Base-by-base conservation (phyloP, 2,329 filamentous ascomycete species). In the Colletotrichum tropicicola region DNA sequence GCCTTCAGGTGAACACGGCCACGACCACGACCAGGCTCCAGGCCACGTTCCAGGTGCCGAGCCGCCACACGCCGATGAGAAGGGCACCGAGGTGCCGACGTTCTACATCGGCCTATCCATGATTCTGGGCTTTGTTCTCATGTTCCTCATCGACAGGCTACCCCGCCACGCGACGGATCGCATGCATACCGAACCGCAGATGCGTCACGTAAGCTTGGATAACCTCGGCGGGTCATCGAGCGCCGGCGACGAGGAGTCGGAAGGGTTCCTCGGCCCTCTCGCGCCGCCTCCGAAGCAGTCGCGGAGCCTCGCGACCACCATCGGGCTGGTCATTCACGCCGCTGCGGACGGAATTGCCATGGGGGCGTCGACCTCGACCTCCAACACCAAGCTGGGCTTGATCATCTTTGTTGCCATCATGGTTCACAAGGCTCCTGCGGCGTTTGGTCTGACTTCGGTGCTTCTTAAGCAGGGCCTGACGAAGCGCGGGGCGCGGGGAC, bases 331-430 rank as follows among this genome's bases (percentile, higher is more conserved):
- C 5, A 98, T 99, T 62, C 96, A 99, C 76, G 93, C 96, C 0
- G 92, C 92, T 2, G 95, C 96, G 2, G 96, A 99, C 73, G 96
- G 96, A 15, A 97, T 99, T 67, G 96, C 96, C 3, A 90, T 99
- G 79, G 96, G 96, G 21, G 96, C 96, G 23, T 97, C 94, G 0
- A 92, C 91, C 4, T 91, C 92, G 4, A 87, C 89, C 4, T 83
- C 88, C 2, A 90, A 93, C 70, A 88, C 88, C 67, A 91, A 91
- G 62, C 81, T 99, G 10, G 93, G 92, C 35, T 89, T 98, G 65
- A 92, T 99, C 71, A 93, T 99, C 39, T 99, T 99, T 77, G 79
- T 97, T 41, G 96, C 96, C 10, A 96, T 99, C 70, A 97, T 99
- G 92, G 88, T 98, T 6, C 96, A 99, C 79, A 99, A 98, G 80